Base-by-base conservation (phyloP, 2,329 filamentous ascomycete species). In the Echinosphaeria canescens region DNA sequence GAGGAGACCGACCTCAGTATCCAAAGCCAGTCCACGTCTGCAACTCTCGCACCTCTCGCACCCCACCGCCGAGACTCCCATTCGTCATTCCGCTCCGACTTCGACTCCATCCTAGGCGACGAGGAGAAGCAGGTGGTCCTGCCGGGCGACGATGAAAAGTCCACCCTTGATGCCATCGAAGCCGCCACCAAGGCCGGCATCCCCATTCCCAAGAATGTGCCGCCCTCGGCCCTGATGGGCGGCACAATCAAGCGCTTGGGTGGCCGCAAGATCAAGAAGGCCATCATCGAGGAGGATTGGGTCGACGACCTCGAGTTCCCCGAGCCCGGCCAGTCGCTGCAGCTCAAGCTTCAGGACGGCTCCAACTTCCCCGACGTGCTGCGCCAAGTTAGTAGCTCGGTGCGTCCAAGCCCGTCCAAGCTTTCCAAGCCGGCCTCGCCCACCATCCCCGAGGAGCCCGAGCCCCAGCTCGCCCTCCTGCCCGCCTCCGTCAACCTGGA, bases 221-320 rank as follows among this genome's bases (percentile, higher is more conserved):
- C 85, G 2, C 69, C 78, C 16, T 92, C 85, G 13, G 88, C 88
- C 16, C 56, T 98, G 23, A 66, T 88, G 45, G 85, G 85, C 28
- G 88, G 88, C 27, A 85, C 82, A 8, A 95, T 95, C 43, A 91
- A 90, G 53, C 64, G 84, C 37, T 59, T 95, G 18, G 84, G 84
- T 26, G 70, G 69, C 31, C 64, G 68, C 36, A 81, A 74, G 40
- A 59, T 75, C 13, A 73, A 70, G 40, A 75, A 67, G 41, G n/a
- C n/a, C n/a, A 68, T 73, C 22, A 66, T 79, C 31, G 69, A 78
- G 34, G 75, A 82, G 38, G 78, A 85, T 44, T 85, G 79, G 72
- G 73, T 69, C 33, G 75, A 82, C 37, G 79, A 85, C 38, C 49
- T 85, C 26, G 75, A 79, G 38, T 47, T 82, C 11, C 71, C 75